Evolutionary conservation across 805 yeast genomes (phyloP).

Genomic region (Wickerhamiella parazyma): DNA sequence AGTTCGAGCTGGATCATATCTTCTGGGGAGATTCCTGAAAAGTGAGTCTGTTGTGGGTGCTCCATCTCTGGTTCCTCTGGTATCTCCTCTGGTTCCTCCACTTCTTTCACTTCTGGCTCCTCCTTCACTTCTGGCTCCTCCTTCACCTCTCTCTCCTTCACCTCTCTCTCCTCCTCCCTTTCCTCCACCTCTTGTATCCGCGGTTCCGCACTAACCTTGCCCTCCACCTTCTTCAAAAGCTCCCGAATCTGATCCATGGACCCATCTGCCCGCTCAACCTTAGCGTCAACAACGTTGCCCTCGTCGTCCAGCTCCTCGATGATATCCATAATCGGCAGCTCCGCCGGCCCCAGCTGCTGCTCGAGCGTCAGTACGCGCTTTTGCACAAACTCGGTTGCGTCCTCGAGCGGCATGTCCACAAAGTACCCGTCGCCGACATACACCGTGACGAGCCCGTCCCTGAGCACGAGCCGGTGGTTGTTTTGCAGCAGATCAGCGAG

Average conservation of each 20-base stretch:
- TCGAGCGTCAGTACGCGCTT: slow-evolving; percentile 12
- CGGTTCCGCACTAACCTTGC: too few relatives aligned
- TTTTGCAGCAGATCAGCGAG: neutral
- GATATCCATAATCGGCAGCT: slow-evolving; percentile 64
- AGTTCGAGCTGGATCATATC: slow-evolving; percentile 24
- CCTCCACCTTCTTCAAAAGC: neutral
- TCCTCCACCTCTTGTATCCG: too few relatives aligned
- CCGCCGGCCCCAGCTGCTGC: slow-evolving; percentile 18
- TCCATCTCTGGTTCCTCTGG: neutral
- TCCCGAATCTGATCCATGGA: slow-evolving; percentile 7
- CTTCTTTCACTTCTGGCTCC: neutral
- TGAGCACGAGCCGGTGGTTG: neutral
- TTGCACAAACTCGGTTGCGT: slow-evolving; percentile 17
- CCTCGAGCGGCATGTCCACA: slow-evolving; percentile 15
- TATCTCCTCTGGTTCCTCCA: neutral
- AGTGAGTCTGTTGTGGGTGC: neutral
- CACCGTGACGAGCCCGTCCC: slow-evolving; percentile 12
- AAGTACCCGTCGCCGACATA: slow-evolving; percentile 24
- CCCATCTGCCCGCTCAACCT: slow-evolving; percentile 28
- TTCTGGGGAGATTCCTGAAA: slow-evolving; percentile 11
- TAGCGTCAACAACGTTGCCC: slow-evolving; percentile 47
- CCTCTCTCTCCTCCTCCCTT: neutral
- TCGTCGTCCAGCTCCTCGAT: slow-evolving; percentile 74
- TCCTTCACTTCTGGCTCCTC: neutral
- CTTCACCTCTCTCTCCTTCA: neutral